phyloP scores from a whole-genome alignment of 192 early-diverging fungal genomes.

The Backusella sp. region DNA sequence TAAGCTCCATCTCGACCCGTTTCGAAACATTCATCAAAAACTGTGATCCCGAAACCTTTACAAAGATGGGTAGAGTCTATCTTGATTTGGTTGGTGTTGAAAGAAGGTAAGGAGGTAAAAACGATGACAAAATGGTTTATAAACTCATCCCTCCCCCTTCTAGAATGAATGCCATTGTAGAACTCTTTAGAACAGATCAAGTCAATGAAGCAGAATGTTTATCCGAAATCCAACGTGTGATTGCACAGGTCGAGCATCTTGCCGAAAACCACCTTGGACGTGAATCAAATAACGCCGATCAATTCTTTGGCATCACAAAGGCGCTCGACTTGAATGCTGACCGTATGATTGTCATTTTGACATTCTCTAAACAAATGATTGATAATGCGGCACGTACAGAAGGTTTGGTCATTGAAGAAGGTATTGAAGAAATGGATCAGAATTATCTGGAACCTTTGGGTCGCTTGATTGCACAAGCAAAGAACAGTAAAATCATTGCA shows the following conservation, averaged over 20 bases:
- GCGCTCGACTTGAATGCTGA: conserved; percentile 63
- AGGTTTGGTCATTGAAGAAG: conserved; percentile 26
- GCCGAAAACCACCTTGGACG: conserved; percentile 56
- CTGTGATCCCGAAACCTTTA: conserved; percentile 69
- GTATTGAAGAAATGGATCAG: conserved; percentile 37
- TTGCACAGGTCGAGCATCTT: conserved; percentile 63
- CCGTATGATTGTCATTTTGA: conserved; percentile 56
- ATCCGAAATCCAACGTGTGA: conserved; percentile 63
- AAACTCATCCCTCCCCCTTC: background rate
- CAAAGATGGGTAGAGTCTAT: conserved; percentile 67
- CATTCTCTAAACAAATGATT: conserved; percentile 39
- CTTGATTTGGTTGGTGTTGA: conserved; percentile 79
- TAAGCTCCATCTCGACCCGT: conserved; percentile 64
- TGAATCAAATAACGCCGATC: conserved; percentile 45
- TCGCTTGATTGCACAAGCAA: conserved; percentile 40
- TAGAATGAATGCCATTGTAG: conserved; percentile 68
- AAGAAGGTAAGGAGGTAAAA: conserved; percentile 42
- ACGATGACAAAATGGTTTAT: too few species aligned
- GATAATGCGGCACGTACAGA: conserved; percentile 31
- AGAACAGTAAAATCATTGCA: conserved; percentile 54
- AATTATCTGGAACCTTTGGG: conserved; percentile 46
- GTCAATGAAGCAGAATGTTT: conserved; percentile 61
- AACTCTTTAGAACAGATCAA: conserved; percentile 76
- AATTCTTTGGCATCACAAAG: conserved; percentile 45
- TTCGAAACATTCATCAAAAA: conserved; percentile 65